A percentile compares a stretch with the other conserved stretches of the same genome.
These are phyloP conservation scores for Durusdinium trenchii DNA, from an alignment of 73 alveolate genomes.

Conservation along the genomic window DNA sequence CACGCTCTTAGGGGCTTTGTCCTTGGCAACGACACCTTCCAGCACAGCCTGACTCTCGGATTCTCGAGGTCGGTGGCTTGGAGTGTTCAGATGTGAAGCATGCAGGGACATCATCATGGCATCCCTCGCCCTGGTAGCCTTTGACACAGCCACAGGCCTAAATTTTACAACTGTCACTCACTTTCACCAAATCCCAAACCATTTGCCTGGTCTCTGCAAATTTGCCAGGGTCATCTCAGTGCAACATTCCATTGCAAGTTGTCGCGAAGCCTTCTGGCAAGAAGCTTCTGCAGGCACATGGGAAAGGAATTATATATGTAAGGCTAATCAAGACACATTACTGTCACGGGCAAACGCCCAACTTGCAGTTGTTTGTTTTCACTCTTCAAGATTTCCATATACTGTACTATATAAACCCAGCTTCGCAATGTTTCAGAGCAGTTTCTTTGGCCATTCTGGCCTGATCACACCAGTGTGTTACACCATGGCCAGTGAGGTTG, in stretches of 20 bases:
- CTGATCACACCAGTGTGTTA: too few relatives aligned
- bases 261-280: constrained; percentile 3
- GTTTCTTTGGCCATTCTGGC: too few relatives aligned
- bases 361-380: too few relatives aligned
- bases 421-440: too few relatives aligned
- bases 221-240: neutral
- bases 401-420: too few relatives aligned
- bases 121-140: constrained; percentile 43
- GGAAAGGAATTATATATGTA: neutral
- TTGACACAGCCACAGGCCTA: constrained; percentile 51
- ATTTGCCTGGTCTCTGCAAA: too few relatives aligned
- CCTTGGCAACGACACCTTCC: constrained; percentile 84
- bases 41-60: neutral
- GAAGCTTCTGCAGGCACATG: neutral
- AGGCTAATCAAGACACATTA: too few relatives aligned
- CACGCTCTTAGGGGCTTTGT: constrained; percentile 40
- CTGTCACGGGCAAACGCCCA: too few relatives aligned
- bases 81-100: neutral
- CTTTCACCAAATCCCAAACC: neutral
- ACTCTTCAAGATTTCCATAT: too few relatives aligned
- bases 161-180: neutral
- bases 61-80: neutral
- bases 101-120: constrained; percentile 68
- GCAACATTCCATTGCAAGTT: constrained; percentile 47
- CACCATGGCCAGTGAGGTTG: too few relatives aligned